A percentile compares a stretch with the other conserved stretches of the same genome.
These are phyloP conservation scores for Mycena belliarum DNA, from an alignment of 768 basidiomycete species.

Conservation along the genomic window DNA sequence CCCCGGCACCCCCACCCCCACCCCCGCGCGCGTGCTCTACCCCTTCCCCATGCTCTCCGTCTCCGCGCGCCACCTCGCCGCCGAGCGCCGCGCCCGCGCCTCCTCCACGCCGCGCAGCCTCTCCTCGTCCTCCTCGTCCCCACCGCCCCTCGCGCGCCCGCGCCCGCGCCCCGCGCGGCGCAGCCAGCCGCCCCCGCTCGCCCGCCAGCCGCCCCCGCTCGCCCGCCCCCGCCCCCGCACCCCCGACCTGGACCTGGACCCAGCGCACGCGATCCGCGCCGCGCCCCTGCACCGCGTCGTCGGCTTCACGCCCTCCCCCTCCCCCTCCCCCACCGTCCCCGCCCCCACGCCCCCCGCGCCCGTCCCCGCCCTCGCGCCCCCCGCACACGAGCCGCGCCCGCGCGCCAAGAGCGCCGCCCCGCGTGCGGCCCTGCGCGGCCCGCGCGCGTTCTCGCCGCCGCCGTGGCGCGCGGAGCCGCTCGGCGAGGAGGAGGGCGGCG, in stretches of 20 bases:
- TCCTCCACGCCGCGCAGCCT: neutral
- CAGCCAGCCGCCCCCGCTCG: neutral
- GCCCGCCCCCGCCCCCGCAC: neutral
- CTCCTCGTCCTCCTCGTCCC: neutral
- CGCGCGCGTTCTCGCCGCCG: slow-evolving; percentile 32
- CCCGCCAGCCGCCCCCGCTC: too few relatives aligned
- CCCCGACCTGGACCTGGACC: neutral
- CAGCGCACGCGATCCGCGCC: slow-evolving; percentile 18
- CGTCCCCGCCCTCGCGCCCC: too few relatives aligned
- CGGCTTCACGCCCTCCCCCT: slow-evolving; percentile 26
- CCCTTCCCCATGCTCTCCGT: slow-evolving; percentile 16
- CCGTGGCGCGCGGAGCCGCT: slow-evolving; percentile 36
- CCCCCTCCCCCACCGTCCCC: too few relatives aligned
- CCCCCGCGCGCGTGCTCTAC: slow-evolving; percentile 15
- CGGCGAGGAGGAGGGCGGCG: slow-evolving; percentile 35
- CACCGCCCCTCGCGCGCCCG: neutral
- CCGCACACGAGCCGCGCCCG: too few relatives aligned
- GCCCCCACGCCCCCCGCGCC: too few relatives aligned
- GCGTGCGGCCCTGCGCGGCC: too few relatives aligned
- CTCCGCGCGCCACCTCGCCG: neutral
- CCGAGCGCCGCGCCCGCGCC: neutral
- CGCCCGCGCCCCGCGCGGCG: neutral
- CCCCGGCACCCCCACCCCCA: slow-evolving; percentile 20
- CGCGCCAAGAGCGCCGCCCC: too few relatives aligned
- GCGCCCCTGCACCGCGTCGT: slow-evolving; percentile 22